phyloP scores from a whole-genome alignment of 2,329 filamentous ascomycete species.

The Trichoderma simmonsii region DNA sequence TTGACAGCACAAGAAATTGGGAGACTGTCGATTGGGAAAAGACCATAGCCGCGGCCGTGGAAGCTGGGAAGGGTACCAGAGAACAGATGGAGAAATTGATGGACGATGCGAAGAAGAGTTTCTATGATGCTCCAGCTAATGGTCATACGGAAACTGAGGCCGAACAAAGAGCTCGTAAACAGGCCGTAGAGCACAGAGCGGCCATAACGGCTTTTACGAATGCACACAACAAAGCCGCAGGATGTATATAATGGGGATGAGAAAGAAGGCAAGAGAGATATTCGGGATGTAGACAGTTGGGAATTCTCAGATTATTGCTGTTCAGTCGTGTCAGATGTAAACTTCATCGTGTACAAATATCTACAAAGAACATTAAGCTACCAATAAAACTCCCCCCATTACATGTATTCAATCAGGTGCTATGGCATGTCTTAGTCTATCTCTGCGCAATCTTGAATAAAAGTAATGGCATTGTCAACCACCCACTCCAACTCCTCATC shows the following conservation, averaged over 20 bases:
- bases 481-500: constrained; percentile 10
- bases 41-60: not conserved
- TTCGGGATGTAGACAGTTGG: not conserved
- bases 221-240: not conserved
- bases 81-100: not conserved
- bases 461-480: not conserved
- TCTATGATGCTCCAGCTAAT: not conserved
- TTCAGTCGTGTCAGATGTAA: not conserved
- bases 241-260: not conserved
- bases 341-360: not conserved
- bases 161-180: too few species aligned
- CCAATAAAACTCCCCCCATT: too few species aligned
- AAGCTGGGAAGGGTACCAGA: not conserved
- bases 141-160: not conserved
- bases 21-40: not conserved
- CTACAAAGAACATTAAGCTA: not conserved
- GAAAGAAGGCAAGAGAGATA: not conserved
- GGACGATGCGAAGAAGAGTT: not conserved
- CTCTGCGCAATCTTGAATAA: not conserved
- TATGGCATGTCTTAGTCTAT: not conserved
- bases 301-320: not conserved
- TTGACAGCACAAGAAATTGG: not conserved
- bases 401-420: too few species aligned
- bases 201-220: not conserved
- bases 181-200: not conserved